phyloP scores from a whole-genome alignment of 768 basidiomycete species.

The Lentinus tigrinus region DNA sequence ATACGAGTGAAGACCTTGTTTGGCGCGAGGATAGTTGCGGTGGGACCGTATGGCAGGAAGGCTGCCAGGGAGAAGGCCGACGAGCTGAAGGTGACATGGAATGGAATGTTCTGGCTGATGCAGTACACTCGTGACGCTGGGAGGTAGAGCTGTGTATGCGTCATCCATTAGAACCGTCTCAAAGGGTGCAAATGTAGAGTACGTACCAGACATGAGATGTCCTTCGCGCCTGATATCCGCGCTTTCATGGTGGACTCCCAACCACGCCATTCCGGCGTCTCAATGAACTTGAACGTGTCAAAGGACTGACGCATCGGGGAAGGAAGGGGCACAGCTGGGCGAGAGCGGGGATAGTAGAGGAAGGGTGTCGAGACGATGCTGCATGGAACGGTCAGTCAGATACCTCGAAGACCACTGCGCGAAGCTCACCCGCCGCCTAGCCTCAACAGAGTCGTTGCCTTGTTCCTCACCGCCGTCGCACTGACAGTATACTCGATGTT shows the following conservation, averaged over 20 bases:
- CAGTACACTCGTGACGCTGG: slow-evolving; percentile 62
- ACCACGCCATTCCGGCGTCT: slow-evolving; percentile 49
- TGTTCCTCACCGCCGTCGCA: slow-evolving; percentile 53
- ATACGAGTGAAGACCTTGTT: slow-evolving; percentile 45
- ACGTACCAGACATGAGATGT: slow-evolving; percentile 38
- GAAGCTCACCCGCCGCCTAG: slow-evolving; percentile 51
- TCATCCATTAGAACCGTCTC: not conserved
- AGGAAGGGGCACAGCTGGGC: slow-evolving; percentile 55
- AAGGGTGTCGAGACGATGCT: slow-evolving; percentile 62
- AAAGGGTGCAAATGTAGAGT: not conserved
- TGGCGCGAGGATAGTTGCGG: slow-evolving; percentile 25
- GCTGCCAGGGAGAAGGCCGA: slow-evolving; percentile 54
- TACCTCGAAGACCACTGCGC: not conserved
- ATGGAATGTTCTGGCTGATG: slow-evolving; percentile 60
- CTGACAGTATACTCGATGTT: slow-evolving; percentile 61
- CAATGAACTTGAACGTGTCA: slow-evolving; percentile 38
- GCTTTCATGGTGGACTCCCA: slow-evolving; percentile 38
- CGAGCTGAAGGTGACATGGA: slow-evolving; percentile 61
- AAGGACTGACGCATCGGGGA: slow-evolving; percentile 34
- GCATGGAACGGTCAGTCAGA: not conserved
- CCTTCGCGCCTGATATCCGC: slow-evolving; percentile 17
- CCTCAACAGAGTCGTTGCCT: slow-evolving; percentile 48
- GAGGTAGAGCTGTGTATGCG: slow-evolving; percentile 41
- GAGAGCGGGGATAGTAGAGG: slow-evolving; percentile 63
- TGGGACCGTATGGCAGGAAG: slow-evolving; percentile 61